Evolutionary conservation across 257 asterid genomes (phyloP).

Genomic region (Phtheirospermum japonicum): DNA sequence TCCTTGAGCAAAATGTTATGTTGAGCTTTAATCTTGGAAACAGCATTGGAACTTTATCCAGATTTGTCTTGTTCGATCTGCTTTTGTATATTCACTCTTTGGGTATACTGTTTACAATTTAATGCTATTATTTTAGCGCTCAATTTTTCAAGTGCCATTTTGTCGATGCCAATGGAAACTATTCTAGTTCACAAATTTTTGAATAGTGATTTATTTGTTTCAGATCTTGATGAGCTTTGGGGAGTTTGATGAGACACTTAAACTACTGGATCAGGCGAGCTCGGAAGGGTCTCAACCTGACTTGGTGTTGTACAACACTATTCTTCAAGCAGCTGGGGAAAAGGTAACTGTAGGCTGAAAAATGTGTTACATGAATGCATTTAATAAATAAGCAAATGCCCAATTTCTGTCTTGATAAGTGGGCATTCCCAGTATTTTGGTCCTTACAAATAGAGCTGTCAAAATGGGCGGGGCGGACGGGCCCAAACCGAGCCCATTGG

Average conservation of each 20-base stretch:
- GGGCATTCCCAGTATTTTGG: not conserved
- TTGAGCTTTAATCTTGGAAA: conserved; percentile 2
- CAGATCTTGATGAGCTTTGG: conserved; percentile 53
- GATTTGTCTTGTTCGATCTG: conserved; percentile 11
- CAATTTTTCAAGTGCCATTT: not conserved
- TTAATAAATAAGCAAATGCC: not conserved
- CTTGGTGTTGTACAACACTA: conserved; percentile 53
- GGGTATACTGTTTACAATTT: not conserved
- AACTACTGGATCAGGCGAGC: conserved; percentile 44
- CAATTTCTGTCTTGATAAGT: not conserved
- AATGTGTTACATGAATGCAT: not conserved
- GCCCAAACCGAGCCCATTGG: too few species aligned
- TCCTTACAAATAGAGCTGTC: too few species aligned
- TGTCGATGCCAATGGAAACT: conserved; percentile 17
- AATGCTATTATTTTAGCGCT: conserved; percentile 10
- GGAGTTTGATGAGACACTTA: conserved; percentile 53
- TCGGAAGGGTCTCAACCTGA: conserved; percentile 63
- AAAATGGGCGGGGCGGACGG: too few species aligned
- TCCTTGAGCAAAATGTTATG: conserved; percentile 3
- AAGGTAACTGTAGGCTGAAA: conserved; percentile 39
- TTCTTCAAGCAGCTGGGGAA: conserved; percentile 59
- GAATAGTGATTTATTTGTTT: conserved; percentile 19
- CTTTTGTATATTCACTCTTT: conserved; percentile 1
- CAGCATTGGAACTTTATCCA: not conserved
- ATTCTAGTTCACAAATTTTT: conserved; percentile 1